A percentile compares a stretch with the other conserved stretches of the same genome.
Evolutionary conservation across 2,329 filamentous ascomycete genomes (phyloP).

Genomic region (Magnaporthales sp.): DNA sequence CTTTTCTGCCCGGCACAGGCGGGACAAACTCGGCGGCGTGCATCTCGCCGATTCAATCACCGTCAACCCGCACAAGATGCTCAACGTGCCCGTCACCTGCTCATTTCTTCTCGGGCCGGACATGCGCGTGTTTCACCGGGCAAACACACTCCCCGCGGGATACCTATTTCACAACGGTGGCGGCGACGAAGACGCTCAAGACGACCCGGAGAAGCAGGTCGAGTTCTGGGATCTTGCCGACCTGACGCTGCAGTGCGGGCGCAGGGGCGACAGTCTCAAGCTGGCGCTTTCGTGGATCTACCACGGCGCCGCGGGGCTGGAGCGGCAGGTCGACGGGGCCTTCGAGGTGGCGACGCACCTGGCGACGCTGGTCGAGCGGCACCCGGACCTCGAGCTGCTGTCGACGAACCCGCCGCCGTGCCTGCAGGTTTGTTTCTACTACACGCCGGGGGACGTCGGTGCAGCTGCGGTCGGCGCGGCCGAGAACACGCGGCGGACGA

Average conservation of each 20-base stretch:
- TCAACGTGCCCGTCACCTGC: slow-evolving; percentile 83
- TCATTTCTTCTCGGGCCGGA: slow-evolving; percentile 79
- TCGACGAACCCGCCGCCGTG: slow-evolving; percentile 74
- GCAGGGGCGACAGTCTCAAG: slow-evolving; percentile 78
- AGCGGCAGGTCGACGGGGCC: slow-evolving; percentile 58
- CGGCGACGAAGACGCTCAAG: not conserved
- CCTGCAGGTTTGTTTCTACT: slow-evolving; percentile 93
- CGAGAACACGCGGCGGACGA: slow-evolving; percentile 40
- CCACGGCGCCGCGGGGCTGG: slow-evolving; percentile 71
- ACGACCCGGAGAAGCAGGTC: slow-evolving; percentile 26
- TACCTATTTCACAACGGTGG: slow-evolving; percentile 66
- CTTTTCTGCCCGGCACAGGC: slow-evolving; percentile 58
- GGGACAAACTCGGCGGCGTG: slow-evolving; percentile 56
- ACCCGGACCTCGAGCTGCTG: slow-evolving; percentile 58
- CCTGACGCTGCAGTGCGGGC: slow-evolving; percentile 86
- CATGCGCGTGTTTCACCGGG: slow-evolving; percentile 65
- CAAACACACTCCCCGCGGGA: slow-evolving; percentile 79
- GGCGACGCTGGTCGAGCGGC: slow-evolving; percentile 43
- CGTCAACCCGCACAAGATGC: slow-evolving; percentile 96
- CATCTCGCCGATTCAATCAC: slow-evolving; percentile 74
- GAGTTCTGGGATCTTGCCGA: slow-evolving; percentile 87
- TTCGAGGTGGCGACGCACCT: slow-evolving; percentile 65
- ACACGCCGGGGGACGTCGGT: slow-evolving; percentile 45
- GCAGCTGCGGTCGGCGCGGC: slow-evolving; percentile 27
- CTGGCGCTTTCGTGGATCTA: slow-evolving; percentile 84